Conservation (phyloP, 495 filamentous ascomycete species). For the Hypoxylon cercidicola region DNA sequence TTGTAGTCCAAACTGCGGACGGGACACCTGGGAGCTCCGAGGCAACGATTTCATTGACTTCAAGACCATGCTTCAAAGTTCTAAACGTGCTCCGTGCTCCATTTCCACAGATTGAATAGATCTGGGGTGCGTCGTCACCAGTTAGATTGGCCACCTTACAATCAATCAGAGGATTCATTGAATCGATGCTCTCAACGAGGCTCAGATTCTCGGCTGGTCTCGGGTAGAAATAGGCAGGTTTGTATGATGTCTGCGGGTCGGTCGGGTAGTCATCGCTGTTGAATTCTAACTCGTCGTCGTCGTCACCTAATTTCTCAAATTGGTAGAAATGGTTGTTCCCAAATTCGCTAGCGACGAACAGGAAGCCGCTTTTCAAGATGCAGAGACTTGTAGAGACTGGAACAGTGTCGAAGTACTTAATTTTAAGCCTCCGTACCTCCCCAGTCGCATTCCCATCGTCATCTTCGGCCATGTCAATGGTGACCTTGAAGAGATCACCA, state of each 20-base stretch:
- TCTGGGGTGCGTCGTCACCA: conserved; percentile 94
- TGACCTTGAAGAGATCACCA: conserved; percentile 97
- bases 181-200: conserved; percentile 85
- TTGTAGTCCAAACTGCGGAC: conserved; percentile 94
- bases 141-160: conserved; percentile 89
- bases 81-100: conserved; percentile 90
- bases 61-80: conserved; percentile 89
- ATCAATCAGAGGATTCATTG: conserved; percentile 90
- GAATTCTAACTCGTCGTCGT: conserved; percentile 88
- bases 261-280: conserved; percentile 83
- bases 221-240: conserved; percentile 85
- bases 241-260: conserved; percentile 73
- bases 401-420: conserved; percentile 98
- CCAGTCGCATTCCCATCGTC: conserved; percentile 78
- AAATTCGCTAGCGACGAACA: conserved; percentile 91
- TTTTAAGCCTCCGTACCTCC: conserved; percentile 83
- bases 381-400: conserved; percentile 85
- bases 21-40: conserved; percentile 88
- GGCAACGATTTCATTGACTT: conserved; percentile 93
- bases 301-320: conserved; percentile 97
- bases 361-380: conserved; percentile 94
- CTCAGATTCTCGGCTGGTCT: conserved; percentile 82
- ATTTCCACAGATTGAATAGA: conserved; percentile 89
- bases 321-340: conserved; percentile 97
- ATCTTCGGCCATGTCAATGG: conserved; percentile 88